Evolutionary conservation across 352 stramenopile genomes (phyloP).

Genomic region (Globisporangium middletonii): DNA sequence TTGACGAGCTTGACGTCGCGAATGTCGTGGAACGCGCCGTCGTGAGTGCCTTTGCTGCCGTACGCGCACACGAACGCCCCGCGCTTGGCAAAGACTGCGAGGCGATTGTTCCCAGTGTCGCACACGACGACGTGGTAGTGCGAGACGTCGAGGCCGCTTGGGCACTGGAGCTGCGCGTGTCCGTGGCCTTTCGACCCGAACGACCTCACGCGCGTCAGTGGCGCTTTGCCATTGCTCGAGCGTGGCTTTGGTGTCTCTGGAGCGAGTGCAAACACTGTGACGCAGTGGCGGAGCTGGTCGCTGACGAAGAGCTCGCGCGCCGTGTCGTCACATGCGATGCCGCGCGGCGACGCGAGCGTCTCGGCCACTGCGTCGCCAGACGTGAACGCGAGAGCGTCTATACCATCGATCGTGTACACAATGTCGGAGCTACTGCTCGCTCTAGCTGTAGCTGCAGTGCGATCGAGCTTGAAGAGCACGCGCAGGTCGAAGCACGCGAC

Average conservation of each 20-base stretch:
- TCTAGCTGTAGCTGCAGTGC: background rate
- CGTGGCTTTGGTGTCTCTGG: background rate
- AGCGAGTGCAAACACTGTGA: slow-evolving; percentile 39
- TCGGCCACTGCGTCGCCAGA: slow-evolving; percentile 2
- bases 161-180: slow-evolving; percentile 30
- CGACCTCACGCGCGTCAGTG: slow-evolving; percentile 2
- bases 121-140: slow-evolving; percentile 69
- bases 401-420: background rate
- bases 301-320: slow-evolving; percentile 56
- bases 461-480: slow-evolving; percentile 29
- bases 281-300: slow-evolving; percentile 43
- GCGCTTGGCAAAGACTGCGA: slow-evolving; percentile 52
- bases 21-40: slow-evolving; percentile 38
- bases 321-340: slow-evolving; percentile 42
- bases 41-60: slow-evolving; percentile 28
- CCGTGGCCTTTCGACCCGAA: slow-evolving; percentile 30
- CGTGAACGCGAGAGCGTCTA: slow-evolving; percentile 1
- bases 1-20: slow-evolving; percentile 53
- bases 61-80: slow-evolving; percentile 42
- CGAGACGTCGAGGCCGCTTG: slow-evolving; percentile 41
- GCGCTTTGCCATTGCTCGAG: slow-evolving; percentile 1
- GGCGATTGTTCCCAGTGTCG: slow-evolving; percentile 42
- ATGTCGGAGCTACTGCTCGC: background rate
- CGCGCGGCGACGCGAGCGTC: slow-evolving; percentile 10
- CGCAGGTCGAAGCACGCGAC: slow-evolving; percentile 21